Base-by-base conservation (phyloP, 768 basidiomycete species). In the Chalciporus pseudorubinellus region DNA sequence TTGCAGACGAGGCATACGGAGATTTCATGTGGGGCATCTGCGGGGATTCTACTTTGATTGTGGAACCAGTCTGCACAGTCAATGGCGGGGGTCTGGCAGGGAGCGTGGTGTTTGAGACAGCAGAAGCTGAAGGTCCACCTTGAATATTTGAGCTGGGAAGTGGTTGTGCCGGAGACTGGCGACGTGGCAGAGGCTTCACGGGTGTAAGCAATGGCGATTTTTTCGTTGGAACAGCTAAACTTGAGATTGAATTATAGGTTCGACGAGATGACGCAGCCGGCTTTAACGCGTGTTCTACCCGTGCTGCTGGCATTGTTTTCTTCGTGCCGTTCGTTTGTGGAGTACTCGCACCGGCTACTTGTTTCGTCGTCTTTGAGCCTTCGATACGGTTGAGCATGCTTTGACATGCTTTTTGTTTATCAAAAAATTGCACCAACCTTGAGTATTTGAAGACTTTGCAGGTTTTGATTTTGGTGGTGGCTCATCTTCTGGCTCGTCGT, bases 181-280 rank as follows among this genome's bases (percentile, higher is more conserved):
- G 45, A 7, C 20, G 21, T 11, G 58, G 44, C 26, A 20, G 16
- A 36, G 41, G 39, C 4, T 19, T 33, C 4, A 39, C 19, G n/a
- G 52, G 29, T 11, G 28, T 26, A 20, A 11, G 52, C 0, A 49
- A 19, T 13, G 46, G 13, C 6, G 45, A 6, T 11, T 51, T 52
- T 24, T 34, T 31, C 13, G 21, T 2, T 6, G 50, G 40, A 3
- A 19, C 24, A 34, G 48, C 16, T 1, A 24, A 12, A 8, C 28
- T 60, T 29, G 63, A 55, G 39, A 66, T 18, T 5, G 64, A 60
- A 34, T 63, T 58, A 20, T 58, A 63, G 3, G 64, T 58, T 29
- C 1, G 48, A 8, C 53, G 64, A 47, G 58, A 46, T 12, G 61
- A 36, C 6, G n/a, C 22, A 10, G 51, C 13, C 7, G 51, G 41